Percentiles rank a stretch among this genome's conserved stretches.
phyloP scores from a whole-genome alignment of 192 early-diverging fungal genomes.

The Coemansia javaensis region DNA sequence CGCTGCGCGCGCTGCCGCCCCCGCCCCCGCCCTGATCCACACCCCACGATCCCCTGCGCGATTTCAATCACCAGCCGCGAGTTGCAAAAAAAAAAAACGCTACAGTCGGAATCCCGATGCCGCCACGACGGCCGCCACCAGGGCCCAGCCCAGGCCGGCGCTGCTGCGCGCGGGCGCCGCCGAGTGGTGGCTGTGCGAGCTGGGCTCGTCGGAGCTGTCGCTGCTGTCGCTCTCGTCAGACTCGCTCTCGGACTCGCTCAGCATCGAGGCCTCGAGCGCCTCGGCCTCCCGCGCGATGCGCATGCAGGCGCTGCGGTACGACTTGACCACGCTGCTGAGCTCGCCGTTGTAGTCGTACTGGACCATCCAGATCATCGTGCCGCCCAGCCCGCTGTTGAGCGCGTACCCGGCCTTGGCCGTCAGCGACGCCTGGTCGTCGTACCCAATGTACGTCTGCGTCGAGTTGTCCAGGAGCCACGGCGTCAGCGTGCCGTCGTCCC shows the following conservation, averaged over 20 bases:
- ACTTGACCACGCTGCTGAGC: slow-evolving; percentile 39
- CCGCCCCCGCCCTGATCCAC: too few species aligned
- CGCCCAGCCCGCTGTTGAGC: slow-evolving; percentile 51
- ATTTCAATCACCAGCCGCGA: too few species aligned
- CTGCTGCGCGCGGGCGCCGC: too few species aligned
- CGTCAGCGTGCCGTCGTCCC: slow-evolving; percentile 58
- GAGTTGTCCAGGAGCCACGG: slow-evolving; percentile 66
- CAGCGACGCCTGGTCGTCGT: slow-evolving; percentile 63
- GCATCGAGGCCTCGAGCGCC: neutral
- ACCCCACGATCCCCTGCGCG: too few species aligned
- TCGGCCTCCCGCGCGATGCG: slow-evolving; percentile 13
- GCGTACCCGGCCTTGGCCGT: slow-evolving; percentile 55
- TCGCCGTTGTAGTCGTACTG: slow-evolving; percentile 60
- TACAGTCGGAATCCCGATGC: too few species aligned
- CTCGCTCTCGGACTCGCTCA: neutral
- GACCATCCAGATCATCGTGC: slow-evolving; percentile 70
- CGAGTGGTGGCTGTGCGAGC: neutral
- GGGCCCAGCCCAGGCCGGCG: too few species aligned
- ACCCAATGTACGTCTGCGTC: slow-evolving; percentile 62
- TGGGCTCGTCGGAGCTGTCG: neutral
- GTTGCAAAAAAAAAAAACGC: too few species aligned
- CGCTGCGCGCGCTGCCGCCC: too few species aligned
- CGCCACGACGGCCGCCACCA: too few species aligned
- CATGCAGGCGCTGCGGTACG: slow-evolving; percentile 21
- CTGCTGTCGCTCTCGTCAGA: neutral